phyloP scores from a whole-genome alignment of 495 filamentous ascomycete genomes.

The Podospora anserina region DNA sequence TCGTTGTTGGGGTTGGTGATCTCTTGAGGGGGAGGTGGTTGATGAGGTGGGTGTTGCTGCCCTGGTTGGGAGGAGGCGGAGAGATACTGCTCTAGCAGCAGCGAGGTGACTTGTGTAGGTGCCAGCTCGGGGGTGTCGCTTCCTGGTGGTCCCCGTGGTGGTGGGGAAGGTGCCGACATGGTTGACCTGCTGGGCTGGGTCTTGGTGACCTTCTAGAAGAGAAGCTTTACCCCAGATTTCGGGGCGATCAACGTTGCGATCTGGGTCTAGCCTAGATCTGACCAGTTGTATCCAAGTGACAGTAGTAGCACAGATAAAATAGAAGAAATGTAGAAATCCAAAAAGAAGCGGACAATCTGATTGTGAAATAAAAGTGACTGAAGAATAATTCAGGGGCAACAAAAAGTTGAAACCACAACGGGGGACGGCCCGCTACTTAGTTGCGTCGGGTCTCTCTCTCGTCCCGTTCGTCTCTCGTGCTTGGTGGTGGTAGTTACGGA shows the following conservation, averaged over 20 bases:
- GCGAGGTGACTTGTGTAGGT: neutral
- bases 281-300: neutral
- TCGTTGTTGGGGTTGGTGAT: neutral
- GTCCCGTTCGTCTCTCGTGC: neutral
- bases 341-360: neutral
- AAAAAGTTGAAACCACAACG: neutral
- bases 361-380: neutral
- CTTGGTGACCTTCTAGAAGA: neutral
- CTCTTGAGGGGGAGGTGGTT: neutral
- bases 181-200: neutral
- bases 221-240: constrained; percentile 1
- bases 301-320: neutral
- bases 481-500: neutral
- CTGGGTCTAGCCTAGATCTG: neutral
- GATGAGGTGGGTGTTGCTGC: neutral
- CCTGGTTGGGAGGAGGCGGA: neutral
- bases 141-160: neutral
- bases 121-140: neutral
- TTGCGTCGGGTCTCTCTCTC: neutral
- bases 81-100: neutral
- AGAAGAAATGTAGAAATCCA: neutral
- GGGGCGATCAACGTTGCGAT: neutral
- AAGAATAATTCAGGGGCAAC: neutral
- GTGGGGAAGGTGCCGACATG: neutral
- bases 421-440: constrained; percentile 4